Percentiles rank a stretch among this genome's conserved stretches.
phyloP scores from a whole-genome alignment of 176 grass and related monocot species.

The Aechmea fasciata region DNA sequence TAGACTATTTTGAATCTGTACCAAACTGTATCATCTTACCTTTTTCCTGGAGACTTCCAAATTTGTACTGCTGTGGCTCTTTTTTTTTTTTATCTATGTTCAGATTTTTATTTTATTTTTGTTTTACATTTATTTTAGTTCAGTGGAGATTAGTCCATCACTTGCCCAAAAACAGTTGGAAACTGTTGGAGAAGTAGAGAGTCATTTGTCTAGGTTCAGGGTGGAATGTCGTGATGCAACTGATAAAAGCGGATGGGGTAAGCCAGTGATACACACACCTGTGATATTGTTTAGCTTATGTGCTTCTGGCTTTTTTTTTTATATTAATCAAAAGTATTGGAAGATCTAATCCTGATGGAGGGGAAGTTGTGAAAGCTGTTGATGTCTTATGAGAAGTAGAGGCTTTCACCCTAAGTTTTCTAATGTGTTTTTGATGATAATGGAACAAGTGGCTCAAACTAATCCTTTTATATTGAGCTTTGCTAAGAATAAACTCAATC shows the following conservation, averaged over 20 bases:
- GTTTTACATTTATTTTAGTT: constrained; percentile 41
- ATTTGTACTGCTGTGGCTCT: too few species aligned
- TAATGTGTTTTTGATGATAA: too few species aligned
- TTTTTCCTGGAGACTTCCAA: too few species aligned
- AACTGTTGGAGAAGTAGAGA: constrained; percentile 73
- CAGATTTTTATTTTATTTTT: constrained; percentile 2
- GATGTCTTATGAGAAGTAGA: too few species aligned
- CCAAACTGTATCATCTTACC: neutral
- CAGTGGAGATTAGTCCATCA: constrained; percentile 95
- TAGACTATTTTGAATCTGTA: constrained; percentile 6
- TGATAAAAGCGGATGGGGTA: constrained; percentile 89
- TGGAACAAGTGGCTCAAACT: too few species aligned
- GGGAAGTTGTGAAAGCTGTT: too few species aligned
- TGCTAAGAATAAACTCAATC: too few species aligned
- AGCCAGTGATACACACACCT: neutral
- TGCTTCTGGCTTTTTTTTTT: neutral
- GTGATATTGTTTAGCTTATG: neutral
- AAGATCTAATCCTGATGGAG: too few species aligned
- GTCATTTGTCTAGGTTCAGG: constrained; percentile 76
- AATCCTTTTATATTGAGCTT: too few species aligned
- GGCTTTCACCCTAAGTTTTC: too few species aligned
- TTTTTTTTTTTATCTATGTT: too few species aligned
- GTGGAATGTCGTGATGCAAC: constrained; percentile 81
- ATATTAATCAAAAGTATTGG: neutral
- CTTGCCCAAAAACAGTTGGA: constrained; percentile 86